phyloP scores from a whole-genome alignment of 1,139 yeast genomes.

The Kodamaea anthophila region DNA sequence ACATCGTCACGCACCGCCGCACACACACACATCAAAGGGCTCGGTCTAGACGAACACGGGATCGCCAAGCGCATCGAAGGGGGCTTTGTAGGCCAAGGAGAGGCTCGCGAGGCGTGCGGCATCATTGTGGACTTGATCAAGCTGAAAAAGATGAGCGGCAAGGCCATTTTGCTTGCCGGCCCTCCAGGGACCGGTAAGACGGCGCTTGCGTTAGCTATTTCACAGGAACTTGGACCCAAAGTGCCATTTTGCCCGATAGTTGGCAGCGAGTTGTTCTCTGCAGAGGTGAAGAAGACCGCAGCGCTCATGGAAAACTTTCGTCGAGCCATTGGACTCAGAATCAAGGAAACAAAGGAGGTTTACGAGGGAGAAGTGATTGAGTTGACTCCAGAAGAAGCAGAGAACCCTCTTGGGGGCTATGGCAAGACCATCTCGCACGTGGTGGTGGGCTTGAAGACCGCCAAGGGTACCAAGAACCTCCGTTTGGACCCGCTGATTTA shows the following conservation, averaged over 20 bases:
- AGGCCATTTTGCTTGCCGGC: conserved; percentile 92
- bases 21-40: conserved; percentile 93
- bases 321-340: conserved; percentile 91
- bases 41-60: conserved; percentile 90
- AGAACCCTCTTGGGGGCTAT: conserved; percentile 94
- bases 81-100: conserved; percentile 91
- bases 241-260: conserved; percentile 98
- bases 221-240: conserved; percentile 96
- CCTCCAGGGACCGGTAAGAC: conserved; percentile 99
- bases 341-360: conserved; percentile 95
- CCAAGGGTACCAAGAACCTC: conserved; percentile 89
- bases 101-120: conserved; percentile 97
- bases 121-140: conserved; percentile 90
- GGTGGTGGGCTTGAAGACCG: conserved; percentile 88
- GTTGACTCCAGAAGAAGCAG: conserved; percentile 93
- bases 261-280: conserved; percentile 91
- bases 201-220: conserved; percentile 90
- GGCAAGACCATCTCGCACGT: conserved; percentile 96
- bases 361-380: conserved; percentile 98
- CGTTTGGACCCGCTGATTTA: conserved; percentile 93
- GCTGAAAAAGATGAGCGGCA: conserved; percentile 90
- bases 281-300: conserved; percentile 96
- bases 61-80: conserved; percentile 80
- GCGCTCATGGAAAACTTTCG: conserved; percentile 96
- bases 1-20: conserved; percentile 83